A percentile compares a stretch with the other conserved stretches of the same genome.
Evolutionary conservation across 257 asterid genomes (phyloP).

Genomic region (Jacaranda copaia): DNA sequence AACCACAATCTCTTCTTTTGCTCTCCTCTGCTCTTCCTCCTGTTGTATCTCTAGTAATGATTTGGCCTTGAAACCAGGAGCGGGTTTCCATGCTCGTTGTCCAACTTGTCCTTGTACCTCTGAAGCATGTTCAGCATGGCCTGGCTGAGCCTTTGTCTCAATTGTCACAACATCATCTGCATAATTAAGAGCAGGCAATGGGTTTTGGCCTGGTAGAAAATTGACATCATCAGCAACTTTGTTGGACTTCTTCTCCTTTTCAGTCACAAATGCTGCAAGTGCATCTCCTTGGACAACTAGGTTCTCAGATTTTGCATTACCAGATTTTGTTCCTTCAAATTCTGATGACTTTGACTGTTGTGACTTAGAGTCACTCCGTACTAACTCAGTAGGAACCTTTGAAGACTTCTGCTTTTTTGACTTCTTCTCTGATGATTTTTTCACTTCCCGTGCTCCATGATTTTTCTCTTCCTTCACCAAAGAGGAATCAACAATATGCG

Average conservation of each 20-base stretch:
- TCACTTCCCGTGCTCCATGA: slow-evolving; percentile 58
- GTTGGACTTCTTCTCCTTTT: slow-evolving; percentile 49
- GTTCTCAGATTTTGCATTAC: slow-evolving; percentile 46
- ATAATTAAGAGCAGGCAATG: slow-evolving; percentile 27
- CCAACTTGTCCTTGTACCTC: slow-evolving; percentile 54
- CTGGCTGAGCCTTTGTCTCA: slow-evolving; percentile 47
- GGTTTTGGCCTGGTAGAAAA: slow-evolving; percentile 40
- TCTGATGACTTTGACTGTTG: slow-evolving; percentile 57
- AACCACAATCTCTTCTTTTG: slow-evolving; percentile 58
- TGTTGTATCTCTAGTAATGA: slow-evolving; percentile 89
- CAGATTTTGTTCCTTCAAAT: slow-evolving; percentile 42
- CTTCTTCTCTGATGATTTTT: slow-evolving; percentile 78
- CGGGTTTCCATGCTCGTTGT: slow-evolving; percentile 94
- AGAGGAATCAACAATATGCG: slow-evolving; percentile 45
- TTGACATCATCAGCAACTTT: slow-evolving; percentile 43
- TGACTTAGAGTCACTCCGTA: slow-evolving; percentile 53
- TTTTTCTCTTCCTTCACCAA: slow-evolving; percentile 56
- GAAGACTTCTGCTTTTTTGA: slow-evolving; percentile 84
- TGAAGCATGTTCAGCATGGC: slow-evolving; percentile 38
- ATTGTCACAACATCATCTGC: slow-evolving; percentile 39
- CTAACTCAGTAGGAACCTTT: slow-evolving; percentile 60
- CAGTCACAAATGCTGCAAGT: slow-evolving; percentile 45
- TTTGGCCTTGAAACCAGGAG: slow-evolving; percentile 96
- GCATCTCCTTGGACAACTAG: slow-evolving; percentile 42
- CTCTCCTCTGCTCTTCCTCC: slow-evolving; percentile 97